Base-by-base conservation (phyloP, 2,329 filamentous ascomycete species). In the Stemphylium lycopersici region DNA sequence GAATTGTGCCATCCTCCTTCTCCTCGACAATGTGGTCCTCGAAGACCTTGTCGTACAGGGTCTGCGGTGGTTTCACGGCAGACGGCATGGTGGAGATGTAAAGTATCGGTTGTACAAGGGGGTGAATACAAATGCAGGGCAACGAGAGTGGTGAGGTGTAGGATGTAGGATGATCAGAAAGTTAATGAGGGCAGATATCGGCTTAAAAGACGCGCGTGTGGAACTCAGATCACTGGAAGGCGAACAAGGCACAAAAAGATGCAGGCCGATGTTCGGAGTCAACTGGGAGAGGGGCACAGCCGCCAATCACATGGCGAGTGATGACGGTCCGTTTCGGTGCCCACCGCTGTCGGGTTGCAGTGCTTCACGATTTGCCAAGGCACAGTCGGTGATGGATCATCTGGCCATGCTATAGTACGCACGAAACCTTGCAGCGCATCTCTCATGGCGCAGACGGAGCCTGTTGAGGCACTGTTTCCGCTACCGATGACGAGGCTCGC, bases 41-140 rank as follows among this genome's bases (percentile, higher is more conserved):
- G 70, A 98, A 89, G 78, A 98, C 93, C 87, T 98, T 98, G 84
- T 98, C 93, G 80, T 98, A 98, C 73, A 97, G 84, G 68, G 93
- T 96, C 78, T 88, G 88, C 50, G 90, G 91, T 62, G 82, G 84
- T 76, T 83, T 81, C 66, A 89, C 87, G 67, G 85, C 85, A 72
- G 83, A 84, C 74, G 91, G 91, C 91, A 96, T 96, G 68, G 76
- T 86, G 81, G 39, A 52, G 41, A 32, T 48, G 31, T 55, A 50
- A 42, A 47, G 40, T 52, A 38, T 54, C 15, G 44, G 63, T 65
- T 52, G 60, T 47, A 68, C 63, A 47, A 63, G 16, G 51, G 40
- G 42, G 22, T 53, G 45, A 61, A 66, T 15, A 20, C 43, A 34
- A 15, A 15, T 26, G 15, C 32, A 48, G 31, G 33, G 48, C 20